Conservation (phyloP, 2,329 filamentous ascomycete species). For the Neobulgaria alba region DNA sequence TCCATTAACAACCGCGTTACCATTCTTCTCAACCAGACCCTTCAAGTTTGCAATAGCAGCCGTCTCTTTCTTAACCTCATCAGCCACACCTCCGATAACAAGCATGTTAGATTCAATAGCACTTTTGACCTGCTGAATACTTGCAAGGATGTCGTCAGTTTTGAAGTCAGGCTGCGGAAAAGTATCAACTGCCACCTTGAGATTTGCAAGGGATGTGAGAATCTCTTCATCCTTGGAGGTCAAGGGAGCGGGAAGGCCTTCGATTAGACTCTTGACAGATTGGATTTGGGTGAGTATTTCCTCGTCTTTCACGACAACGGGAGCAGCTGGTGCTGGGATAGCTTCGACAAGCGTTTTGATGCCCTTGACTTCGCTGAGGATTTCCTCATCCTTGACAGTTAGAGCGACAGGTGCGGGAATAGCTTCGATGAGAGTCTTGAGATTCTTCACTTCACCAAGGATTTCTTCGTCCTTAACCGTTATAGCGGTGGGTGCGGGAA, state of each 20-base stretch:
- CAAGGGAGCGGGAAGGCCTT: too few relatives aligned
- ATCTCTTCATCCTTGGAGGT: too few relatives aligned
- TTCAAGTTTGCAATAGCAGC: background rate
- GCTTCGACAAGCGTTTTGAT: constrained; percentile 6
- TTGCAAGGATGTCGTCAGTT: too few relatives aligned
- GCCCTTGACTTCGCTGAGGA: constrained; percentile 12
- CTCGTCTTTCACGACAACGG: constrained; percentile 3
- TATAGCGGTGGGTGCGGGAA: constrained; percentile 1
- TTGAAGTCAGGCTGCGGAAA: constrained; percentile 7
- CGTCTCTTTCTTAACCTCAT: background rate
- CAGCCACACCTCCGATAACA: background rate
- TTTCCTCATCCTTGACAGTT: constrained; percentile 5
- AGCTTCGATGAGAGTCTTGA: constrained; percentile 1
- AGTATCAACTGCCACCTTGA: constrained; percentile 8
- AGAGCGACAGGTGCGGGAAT: constrained; percentile 1
- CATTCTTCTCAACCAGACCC: constrained; percentile 6
- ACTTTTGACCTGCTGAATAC: too few relatives aligned
- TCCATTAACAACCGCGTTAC: constrained; percentile 4
- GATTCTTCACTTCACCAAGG: background rate
- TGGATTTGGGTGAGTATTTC: constrained; percentile 13
- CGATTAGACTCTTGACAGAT: constrained; percentile 6
- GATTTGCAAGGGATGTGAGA: background rate
- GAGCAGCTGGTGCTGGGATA: constrained; percentile 1
- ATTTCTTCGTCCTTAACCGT: constrained; percentile 4
- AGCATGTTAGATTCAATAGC: too few relatives aligned